Evolutionary conservation across 768 basidiomycete genomes (phyloP), one percentile per base, ranked within the genome.

Genomic region (Lentinula sp.): DNA sequence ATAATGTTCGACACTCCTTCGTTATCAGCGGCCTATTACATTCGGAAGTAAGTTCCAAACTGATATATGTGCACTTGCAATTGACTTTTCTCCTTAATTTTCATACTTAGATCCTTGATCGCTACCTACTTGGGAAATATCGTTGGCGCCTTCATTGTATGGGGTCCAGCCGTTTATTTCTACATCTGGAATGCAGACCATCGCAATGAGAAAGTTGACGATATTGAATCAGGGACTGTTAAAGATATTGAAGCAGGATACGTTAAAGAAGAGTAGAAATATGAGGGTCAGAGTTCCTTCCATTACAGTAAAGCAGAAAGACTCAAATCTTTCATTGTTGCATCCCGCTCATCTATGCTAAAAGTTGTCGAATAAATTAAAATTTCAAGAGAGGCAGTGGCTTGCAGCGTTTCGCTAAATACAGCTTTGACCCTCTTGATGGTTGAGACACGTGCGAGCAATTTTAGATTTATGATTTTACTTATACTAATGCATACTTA

Each of bases 121-220:
- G 85, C 88, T 0, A 67, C 87, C 3, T 83, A 79, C 66, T 62
- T 88, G 45, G 88, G 88, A 11, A 90, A 90, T 69, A 78, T 85
- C 37, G 74, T 89, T 32, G 88, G 88, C 1, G 88, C 77, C 7
- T 73, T 85, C 35, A 70, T 86, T 43, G 85, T 90, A 23, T 88
- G 77, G 35, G 68, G 88, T 4, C 88, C 88, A 2, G 85, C 80
- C 0, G 73, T 77, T 4, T 88, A 87, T 67, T 84, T 86, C 73
- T 84, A 86, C 66, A 79, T 89, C 5, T 67, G 68, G 40, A 84
- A 87, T 65, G 80, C 18, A 55, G 53, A 55, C 10, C 8, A 55
- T 16, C 23, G 8, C n/a, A 52, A 18, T 16, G 11, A 50, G n/a
- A 53, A 32, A 53, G 7, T 53, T 16, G 23, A 53, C 2, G 51